A percentile compares a stretch with the other conserved stretches of the same genome.
These are phyloP conservation scores for Phylloporus rhodoxanthus DNA, from an alignment of 768 basidiomycete genomes.

Conservation along the genomic window DNA sequence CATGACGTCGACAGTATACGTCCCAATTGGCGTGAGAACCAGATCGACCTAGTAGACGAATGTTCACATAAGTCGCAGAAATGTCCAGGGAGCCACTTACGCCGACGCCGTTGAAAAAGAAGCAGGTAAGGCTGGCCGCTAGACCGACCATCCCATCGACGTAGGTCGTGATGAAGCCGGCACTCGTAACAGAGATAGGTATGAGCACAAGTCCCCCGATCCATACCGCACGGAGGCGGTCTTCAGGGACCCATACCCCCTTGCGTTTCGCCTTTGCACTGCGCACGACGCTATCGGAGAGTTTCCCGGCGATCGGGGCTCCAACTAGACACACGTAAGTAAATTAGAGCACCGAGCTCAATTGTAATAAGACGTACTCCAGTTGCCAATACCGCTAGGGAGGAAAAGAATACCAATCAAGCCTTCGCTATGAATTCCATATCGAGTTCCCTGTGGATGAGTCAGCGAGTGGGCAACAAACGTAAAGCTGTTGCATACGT, in stretches of 20 bases:
- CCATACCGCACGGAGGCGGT: slow-evolving; percentile 52
- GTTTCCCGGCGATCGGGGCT: slow-evolving; percentile 49
- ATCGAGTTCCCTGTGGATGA: slow-evolving; percentile 41
- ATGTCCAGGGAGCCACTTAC: slow-evolving; percentile 32
- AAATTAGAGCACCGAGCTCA: neutral
- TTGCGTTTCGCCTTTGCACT: slow-evolving; percentile 43
- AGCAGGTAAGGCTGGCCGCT: slow-evolving; percentile 43
- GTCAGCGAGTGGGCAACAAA: neutral
- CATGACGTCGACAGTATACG: slow-evolving; percentile 58
- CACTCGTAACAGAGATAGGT: slow-evolving; percentile 46
- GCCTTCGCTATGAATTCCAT: slow-evolving; percentile 19
- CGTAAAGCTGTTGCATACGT: slow-evolving; percentile 11
- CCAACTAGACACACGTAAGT: slow-evolving; percentile 39
- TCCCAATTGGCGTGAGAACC: slow-evolving; percentile 47
- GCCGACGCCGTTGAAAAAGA: slow-evolving; percentile 62
- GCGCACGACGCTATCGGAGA: slow-evolving; percentile 52
- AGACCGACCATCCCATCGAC: slow-evolving; percentile 48
- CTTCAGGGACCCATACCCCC: slow-evolving; percentile 63
- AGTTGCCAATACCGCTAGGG: slow-evolving; percentile 24
- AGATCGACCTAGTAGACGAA: slow-evolving; percentile 43
- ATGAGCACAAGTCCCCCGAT: slow-evolving; percentile 42
- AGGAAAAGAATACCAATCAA: slow-evolving; percentile 24
- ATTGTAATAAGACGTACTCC: slow-evolving; percentile 8
- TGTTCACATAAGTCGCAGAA: neutral
- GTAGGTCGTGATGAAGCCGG: slow-evolving; percentile 48